phyloP scores from a whole-genome alignment of 2,329 filamentous ascomycete genomes.

The Pseudogymnoascus sp. region DNA sequence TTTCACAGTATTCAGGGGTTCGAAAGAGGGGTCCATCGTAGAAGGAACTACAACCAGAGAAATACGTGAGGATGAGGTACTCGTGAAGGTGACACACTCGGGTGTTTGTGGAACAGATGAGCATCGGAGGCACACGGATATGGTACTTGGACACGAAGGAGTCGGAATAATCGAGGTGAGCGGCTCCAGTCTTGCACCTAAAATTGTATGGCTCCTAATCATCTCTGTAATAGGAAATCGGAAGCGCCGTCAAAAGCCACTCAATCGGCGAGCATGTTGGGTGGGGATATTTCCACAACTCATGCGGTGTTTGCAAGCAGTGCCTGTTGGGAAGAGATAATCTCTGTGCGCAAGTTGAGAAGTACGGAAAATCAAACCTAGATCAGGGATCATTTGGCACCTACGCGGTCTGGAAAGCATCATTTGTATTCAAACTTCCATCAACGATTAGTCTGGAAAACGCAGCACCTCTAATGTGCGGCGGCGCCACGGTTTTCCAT shows the following conservation, averaged over 20 bases:
- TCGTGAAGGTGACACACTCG: slow-evolving; percentile 58
- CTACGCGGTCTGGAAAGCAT: slow-evolving; percentile 34
- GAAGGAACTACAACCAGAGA: slow-evolving; percentile 41
- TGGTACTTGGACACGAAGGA: slow-evolving; percentile 45
- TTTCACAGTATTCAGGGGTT: slow-evolving; percentile 61
- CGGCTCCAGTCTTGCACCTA: background rate
- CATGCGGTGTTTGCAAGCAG: slow-evolving; percentile 39
- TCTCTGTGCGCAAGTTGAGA: slow-evolving; percentile 35
- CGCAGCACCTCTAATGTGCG: slow-evolving; percentile 42
- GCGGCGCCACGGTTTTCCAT: slow-evolving; percentile 38
- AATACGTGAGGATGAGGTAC: slow-evolving; percentile 48
- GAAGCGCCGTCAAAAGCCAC: slow-evolving; percentile 34
- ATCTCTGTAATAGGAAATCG: slow-evolving; percentile 26
- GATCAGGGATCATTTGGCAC: slow-evolving; percentile 43
- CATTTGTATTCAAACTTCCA: slow-evolving; percentile 36
- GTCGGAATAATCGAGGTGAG: slow-evolving; percentile 37
- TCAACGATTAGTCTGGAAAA: slow-evolving; percentile 32
- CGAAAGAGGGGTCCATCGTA: slow-evolving; percentile 49
- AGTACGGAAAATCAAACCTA: slow-evolving; percentile 37
- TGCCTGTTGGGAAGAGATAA: slow-evolving; percentile 40
- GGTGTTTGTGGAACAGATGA: slow-evolving; percentile 59
- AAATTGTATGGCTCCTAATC: slow-evolving; percentile 10
- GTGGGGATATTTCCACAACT: slow-evolving; percentile 38
- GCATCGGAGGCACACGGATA: slow-evolving; percentile 33
- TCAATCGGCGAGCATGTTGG: slow-evolving; percentile 41